Evolutionary conservation across 108 stramenopile species (phyloP).

Genomic region (Conticribra guillardii): DNA sequence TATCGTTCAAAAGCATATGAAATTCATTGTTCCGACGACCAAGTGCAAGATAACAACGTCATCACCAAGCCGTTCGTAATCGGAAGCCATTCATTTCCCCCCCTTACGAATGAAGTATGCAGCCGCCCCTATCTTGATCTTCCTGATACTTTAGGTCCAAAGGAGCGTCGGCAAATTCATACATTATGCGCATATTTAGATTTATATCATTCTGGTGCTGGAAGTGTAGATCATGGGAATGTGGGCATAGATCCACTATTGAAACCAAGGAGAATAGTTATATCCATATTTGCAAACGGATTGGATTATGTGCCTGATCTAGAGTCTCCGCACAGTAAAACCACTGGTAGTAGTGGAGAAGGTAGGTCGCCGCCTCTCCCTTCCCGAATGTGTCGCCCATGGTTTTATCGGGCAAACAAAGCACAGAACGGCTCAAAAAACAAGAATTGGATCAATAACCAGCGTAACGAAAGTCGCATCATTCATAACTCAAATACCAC

Average conservation of each 20-base stretch:
- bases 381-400: conserved; percentile 55
- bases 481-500: neutral
- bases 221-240: too few species aligned
- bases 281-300: conserved; percentile 70
- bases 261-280: conserved; percentile 19
- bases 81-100: conserved; percentile 51
- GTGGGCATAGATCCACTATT: neutral
- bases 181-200: conserved; percentile 52
- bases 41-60: neutral
- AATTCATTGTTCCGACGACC: conserved; percentile 1
- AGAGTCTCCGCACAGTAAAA: conserved; percentile 6
- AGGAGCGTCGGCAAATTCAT: conserved; percentile 72
- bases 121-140: conserved; percentile 63
- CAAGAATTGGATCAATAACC: too few species aligned
- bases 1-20: conserved; percentile 39
- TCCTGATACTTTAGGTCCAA: conserved; percentile 54
- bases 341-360: neutral
- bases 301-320: conserved; percentile 47
- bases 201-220: conserved; percentile 64
- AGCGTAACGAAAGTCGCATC: neutral
- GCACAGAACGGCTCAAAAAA: conserved; percentile 1
- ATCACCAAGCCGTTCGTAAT: conserved; percentile 22
- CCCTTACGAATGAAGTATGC: conserved; percentile 44
- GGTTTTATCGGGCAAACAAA: conserved; percentile 54
- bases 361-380: conserved; percentile 13